These are phyloP conservation scores for Pseudomassariella vexata DNA, from an alignment of 2,329 filamentous ascomycete genomes.

Conservation along the genomic window DNA sequence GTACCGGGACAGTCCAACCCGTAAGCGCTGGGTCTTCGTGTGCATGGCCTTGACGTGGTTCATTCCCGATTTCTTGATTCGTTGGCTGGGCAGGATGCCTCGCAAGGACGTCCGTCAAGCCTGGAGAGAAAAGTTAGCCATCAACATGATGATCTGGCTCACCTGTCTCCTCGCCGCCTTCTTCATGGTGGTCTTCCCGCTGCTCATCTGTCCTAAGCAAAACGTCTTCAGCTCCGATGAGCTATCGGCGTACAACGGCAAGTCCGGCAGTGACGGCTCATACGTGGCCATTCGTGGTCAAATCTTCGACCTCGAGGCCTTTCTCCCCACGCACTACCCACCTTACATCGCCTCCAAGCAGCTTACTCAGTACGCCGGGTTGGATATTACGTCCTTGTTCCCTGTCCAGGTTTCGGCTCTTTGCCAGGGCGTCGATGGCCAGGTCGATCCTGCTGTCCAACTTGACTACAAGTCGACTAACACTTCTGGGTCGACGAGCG, in stretches of 20 bases:
- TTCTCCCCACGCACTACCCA: conserved; percentile 74
- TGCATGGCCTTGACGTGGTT: conserved; percentile 83
- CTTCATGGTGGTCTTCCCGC: conserved; percentile 84
- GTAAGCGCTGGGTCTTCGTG: conserved; percentile 85
- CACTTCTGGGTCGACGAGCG: conserved; percentile 57
- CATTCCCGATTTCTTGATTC: conserved; percentile 78
- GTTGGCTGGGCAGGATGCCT: conserved; percentile 69
- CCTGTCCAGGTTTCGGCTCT: conserved; percentile 91
- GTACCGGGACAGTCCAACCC: conserved; percentile 66
- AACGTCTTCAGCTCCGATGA: conserved; percentile 79
- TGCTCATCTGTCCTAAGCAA: conserved; percentile 85
- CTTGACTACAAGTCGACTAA: conserved; percentile 81
- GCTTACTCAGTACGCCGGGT: conserved; percentile 76
- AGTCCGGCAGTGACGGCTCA: conserved; percentile 50
- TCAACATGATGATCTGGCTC: conserved; percentile 96
- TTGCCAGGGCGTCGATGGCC: conserved; percentile 69
- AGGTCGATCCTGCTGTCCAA: conserved; percentile 64
- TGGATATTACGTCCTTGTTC: conserved; percentile 84
- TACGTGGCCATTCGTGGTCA: conserved; percentile 82
- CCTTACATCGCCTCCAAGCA: conserved; percentile 52
- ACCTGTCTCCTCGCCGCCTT: conserved; percentile 73
- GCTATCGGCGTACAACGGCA: conserved; percentile 67
- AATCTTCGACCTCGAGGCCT: conserved; percentile 76
- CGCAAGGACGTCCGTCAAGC: conserved; percentile 88
- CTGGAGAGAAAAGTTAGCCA: conserved; percentile 96